A percentile compares a stretch with the other conserved stretches of the same genome.
These are phyloP conservation scores for Chaetomium strumarium DNA, from an alignment of 2,329 filamentous ascomycete species.

Conservation along the genomic window DNA sequence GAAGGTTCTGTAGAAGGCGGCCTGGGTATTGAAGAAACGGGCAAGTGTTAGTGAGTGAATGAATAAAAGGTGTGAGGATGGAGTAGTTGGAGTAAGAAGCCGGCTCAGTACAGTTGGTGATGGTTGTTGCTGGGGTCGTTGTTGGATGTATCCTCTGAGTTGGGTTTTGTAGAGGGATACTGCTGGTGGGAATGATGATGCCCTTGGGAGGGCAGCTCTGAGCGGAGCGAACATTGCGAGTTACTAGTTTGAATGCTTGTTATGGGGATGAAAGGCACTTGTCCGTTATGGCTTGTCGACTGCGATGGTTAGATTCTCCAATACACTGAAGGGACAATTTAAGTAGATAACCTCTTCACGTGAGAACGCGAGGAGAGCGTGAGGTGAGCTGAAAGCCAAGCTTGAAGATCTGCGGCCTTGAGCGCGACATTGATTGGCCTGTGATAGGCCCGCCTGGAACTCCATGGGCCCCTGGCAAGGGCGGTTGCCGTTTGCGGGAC, in stretches of 20 bases:
- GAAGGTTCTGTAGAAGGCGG: conserved; percentile 69
- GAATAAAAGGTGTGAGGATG: neutral
- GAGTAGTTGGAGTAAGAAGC: neutral
- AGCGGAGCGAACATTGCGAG: neutral
- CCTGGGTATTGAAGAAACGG: conserved; percentile 32
- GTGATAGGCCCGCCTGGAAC: neutral
- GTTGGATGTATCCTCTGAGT: conserved; percentile 14
- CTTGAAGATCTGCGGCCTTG: conserved; percentile 1
- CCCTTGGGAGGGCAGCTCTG: conserved; percentile 8
- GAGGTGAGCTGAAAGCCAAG: conserved; percentile 5
- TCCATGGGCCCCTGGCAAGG: conserved; percentile 14
- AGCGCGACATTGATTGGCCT: neutral
- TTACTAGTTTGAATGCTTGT: neutral
- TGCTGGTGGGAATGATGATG: neutral
- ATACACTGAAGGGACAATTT: too few species aligned
- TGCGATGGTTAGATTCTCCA: too few species aligned
- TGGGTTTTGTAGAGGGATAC: neutral
- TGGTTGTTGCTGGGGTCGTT: conserved; percentile 4
- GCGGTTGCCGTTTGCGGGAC: conserved; percentile 6
- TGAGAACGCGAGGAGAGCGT: too few species aligned
- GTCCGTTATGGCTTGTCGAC: too few species aligned
- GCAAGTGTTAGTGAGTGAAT: neutral
- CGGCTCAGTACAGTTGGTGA: conserved; percentile 14
- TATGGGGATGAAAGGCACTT: too few species aligned
- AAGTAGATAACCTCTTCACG: too few species aligned